Base-by-base conservation (phyloP, 768 basidiomycete species). In the Leccinum longicurvipes region DNA sequence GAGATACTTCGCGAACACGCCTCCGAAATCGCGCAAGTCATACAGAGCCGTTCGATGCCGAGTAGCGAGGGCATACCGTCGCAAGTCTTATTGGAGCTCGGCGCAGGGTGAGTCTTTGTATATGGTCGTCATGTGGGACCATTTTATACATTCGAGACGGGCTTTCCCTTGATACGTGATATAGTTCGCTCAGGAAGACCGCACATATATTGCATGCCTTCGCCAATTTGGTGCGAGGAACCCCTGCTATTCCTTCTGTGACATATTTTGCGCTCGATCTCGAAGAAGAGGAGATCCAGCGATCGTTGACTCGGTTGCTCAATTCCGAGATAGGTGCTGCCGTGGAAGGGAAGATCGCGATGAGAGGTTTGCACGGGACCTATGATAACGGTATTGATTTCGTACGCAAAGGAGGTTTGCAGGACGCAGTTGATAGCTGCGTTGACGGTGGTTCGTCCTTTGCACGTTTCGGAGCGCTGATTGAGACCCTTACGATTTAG, bases 261-360 rank as follows among this genome's bases (percentile, higher is more conserved):
- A 89, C 83, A 2, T 95, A 94, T 69, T 92, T 89, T 74, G 93
- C 96, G 17, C 88, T 99, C 51, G 97, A 98, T 67, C 83, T 98
- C 28, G 93, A 97, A 69, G 79, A 87, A 61, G 82, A 80, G 47
- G 94, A 97, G 66, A 84, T 98, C 23, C 80, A 84, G 55, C 86
- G 93, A 32, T 89, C 91, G 6, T 80, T 98, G 25, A 73, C 74
- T 21, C 77, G 84, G 63, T 84, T 99, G 58, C 68, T 79, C 48
- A 63, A 67, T 15, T 89, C 89, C 11, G 78, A 82, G 15, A 73
- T 89, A 31, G 91, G 91, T 25, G 60, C 74, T 10, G 70, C 76
- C 24, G 76, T 93, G 2, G 58, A 74, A 28, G 89, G 86, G 47
- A 93, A 91, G 64, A 85, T 98, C 36, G 76, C 81, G 3, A 85